These are phyloP conservation scores for Quercus glauca DNA, from an alignment of 306 rosid species.

Conservation along the genomic window DNA sequence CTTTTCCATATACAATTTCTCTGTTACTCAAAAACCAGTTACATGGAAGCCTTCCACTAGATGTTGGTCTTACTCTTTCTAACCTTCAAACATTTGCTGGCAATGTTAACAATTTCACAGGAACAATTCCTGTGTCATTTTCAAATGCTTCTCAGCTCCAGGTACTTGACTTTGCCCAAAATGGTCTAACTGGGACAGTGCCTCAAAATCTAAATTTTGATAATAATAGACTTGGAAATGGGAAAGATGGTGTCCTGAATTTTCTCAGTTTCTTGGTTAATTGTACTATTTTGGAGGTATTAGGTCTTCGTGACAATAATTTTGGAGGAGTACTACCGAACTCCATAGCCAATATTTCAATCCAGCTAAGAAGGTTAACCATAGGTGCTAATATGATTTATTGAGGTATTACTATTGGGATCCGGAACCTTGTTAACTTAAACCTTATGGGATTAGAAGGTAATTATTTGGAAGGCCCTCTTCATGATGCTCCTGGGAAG, in stretches of 20 bases:
- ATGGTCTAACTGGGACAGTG: constrained; percentile 33
- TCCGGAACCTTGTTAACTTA: constrained; percentile 32
- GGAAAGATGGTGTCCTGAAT: constrained; percentile 19
- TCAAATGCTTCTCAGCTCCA: constrained; percentile 40
- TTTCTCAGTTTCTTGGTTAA: constrained; percentile 34
- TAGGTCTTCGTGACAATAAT: constrained; percentile 11
- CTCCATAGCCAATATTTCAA: constrained; percentile 33
- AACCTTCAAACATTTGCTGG: constrained; percentile 39
- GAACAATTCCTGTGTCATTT: constrained; percentile 43
- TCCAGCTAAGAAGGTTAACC: background rate
- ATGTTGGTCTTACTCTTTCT: constrained; percentile 46
- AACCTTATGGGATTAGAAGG: constrained; percentile 14
- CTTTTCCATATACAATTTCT: constrained; percentile 30
- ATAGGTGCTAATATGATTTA: constrained; percentile 6
- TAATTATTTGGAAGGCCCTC: constrained; percentile 24
- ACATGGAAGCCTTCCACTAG: constrained; percentile 37
- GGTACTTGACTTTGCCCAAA: constrained; percentile 36
- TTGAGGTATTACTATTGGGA: constrained; percentile 18
- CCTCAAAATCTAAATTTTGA: constrained; percentile 37
- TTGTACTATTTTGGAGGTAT: constrained; percentile 21
- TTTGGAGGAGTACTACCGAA: constrained; percentile 34
- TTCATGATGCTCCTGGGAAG: constrained; percentile 27
- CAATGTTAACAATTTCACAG: constrained; percentile 34
- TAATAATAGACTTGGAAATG: constrained; percentile 29
- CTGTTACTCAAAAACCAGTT: constrained; percentile 36